A percentile compares a stretch with the other conserved stretches of the same genome.
Conservation (phyloP, 805 yeast species). For the Wickerhamiella spandovensis region DNA sequence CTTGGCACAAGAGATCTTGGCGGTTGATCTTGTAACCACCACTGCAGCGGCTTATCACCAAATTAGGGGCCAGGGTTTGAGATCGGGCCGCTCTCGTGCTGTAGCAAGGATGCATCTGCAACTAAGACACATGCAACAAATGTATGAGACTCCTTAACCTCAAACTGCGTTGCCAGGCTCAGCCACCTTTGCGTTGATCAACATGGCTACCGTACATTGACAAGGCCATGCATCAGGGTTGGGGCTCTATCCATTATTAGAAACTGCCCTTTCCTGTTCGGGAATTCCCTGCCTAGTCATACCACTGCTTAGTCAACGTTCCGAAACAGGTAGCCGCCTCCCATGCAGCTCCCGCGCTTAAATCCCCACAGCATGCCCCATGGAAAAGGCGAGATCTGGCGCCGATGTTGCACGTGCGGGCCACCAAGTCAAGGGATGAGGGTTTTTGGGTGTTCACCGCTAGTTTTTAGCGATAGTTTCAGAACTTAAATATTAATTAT, state of each 20-base stretch:
- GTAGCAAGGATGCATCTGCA: background rate
- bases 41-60: background rate
- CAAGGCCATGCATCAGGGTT: background rate
- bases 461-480: too few species aligned
- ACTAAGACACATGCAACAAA: background rate
- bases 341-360: background rate
- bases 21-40: too few species aligned
- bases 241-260: background rate
- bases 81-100: background rate
- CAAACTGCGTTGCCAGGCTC: background rate
- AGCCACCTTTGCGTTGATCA: background rate
- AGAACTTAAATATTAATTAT: too few species aligned
- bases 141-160: background rate
- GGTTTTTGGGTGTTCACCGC: too few species aligned
- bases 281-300: background rate
- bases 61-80: background rate
- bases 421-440: too few species aligned
- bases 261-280: background rate
- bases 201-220: background rate
- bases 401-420: background rate
- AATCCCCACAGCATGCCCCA: background rate
- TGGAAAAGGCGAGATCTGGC: background rate
- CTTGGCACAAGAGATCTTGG: too few species aligned
- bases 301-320: background rate
- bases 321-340: background rate